Conservation (phyloP, 2,329 filamentous ascomycete genomes). For the Hypoxylon sp. region DNA sequence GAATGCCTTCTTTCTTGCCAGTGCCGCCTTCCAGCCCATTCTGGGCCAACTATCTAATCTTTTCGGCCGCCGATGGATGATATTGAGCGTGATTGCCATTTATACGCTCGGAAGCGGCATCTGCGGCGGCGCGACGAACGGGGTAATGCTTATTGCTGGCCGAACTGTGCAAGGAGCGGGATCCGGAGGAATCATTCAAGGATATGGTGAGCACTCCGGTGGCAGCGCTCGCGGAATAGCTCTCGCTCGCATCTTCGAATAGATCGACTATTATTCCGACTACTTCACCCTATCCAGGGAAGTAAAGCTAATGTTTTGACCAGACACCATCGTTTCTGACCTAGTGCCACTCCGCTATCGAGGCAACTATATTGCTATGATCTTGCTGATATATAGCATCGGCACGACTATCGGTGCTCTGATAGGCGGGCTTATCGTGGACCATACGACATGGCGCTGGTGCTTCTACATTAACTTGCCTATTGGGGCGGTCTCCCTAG, state of each 20-base stretch:
- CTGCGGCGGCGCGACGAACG: slow-evolving; percentile 21
- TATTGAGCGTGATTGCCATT: background rate
- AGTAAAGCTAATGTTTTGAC: too few species aligned
- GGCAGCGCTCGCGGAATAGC: too few species aligned
- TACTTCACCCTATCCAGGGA: too few species aligned
- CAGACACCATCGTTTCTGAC: too few species aligned
- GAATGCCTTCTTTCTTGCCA: slow-evolving; percentile 32
- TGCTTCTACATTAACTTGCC: slow-evolving; percentile 50
- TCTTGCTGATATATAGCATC: slow-evolving; percentile 27
- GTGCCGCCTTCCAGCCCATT: slow-evolving; percentile 17
- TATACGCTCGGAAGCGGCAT: slow-evolving; percentile 28
- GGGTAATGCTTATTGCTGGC: slow-evolving; percentile 30
- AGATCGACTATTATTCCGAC: too few species aligned
- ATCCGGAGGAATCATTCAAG: slow-evolving; percentile 23
- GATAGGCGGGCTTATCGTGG: slow-evolving; percentile 38
- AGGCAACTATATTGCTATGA: slow-evolving; percentile 33
- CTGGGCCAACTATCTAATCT: slow-evolving; percentile 23
- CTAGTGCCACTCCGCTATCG: slow-evolving; percentile 37
- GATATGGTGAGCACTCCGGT: too few species aligned
- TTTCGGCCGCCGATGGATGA: slow-evolving; percentile 21
- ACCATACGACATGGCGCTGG: slow-evolving; percentile 43
- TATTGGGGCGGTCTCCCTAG: slow-evolving; percentile 47
- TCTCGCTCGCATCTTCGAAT: too few species aligned
- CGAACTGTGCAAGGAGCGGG: slow-evolving; percentile 24
- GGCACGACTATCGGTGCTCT: slow-evolving; percentile 38